phyloP scores from a whole-genome alignment of 208 protist species.

The Crithidia thermophila region DNA sequence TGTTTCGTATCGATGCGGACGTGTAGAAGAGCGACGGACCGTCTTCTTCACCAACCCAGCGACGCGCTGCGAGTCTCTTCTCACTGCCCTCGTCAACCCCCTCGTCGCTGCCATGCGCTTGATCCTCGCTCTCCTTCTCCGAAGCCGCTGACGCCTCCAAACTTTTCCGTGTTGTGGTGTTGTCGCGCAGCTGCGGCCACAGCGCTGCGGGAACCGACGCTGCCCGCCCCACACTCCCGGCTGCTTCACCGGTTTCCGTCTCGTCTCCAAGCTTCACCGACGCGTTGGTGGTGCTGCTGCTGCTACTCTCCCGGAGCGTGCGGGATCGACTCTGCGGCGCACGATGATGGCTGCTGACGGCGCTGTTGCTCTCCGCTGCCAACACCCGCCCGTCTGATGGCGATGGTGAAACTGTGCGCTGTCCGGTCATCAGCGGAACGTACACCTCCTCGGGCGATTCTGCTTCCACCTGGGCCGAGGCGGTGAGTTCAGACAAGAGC shows the following conservation, averaged over 20 bases:
- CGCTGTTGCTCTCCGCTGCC: no score
- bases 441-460: not conserved
- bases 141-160: not conserved
- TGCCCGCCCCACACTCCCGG: conserved; percentile 6
- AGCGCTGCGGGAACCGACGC: conserved; percentile 12
- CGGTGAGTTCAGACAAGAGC: conserved; percentile 23
- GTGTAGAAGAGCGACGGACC: conserved; percentile 17
- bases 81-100: no score
- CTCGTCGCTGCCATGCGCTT: no score
- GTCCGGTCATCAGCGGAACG: not conserved
- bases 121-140: not conserved
- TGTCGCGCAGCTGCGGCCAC: conserved; percentile 14
- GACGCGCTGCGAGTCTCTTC: no score
- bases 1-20: not conserved
- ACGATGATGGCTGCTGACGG: no score
- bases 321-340: not conserved
- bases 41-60: no score
- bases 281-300: no score
- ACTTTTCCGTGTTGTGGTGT: no score
- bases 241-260: not conserved
- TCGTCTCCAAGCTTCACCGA: no score
- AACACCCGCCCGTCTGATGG: no score
- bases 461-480: conserved; percentile 2
- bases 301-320: not conserved
- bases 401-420: no score